Evolutionary conservation across 768 basidiomycete species (phyloP), one percentile per base, ranked within the genome.

Genomic region (Plicaturopsis crispa): DNA sequence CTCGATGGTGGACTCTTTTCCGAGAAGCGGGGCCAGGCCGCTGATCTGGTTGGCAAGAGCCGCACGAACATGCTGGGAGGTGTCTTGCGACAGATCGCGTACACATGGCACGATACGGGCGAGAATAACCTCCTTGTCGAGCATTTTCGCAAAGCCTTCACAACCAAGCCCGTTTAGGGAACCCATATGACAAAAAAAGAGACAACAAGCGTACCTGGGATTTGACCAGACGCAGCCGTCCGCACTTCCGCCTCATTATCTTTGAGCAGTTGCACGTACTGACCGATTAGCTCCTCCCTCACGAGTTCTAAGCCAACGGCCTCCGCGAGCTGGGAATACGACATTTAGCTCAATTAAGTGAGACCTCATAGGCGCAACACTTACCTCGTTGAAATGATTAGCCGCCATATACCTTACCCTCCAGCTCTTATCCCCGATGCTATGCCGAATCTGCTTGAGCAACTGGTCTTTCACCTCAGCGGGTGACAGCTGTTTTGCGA

Each of bases 211-310:
- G 46, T 57, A 93, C 94, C 94, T 60, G 96, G 96, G 47, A 99
- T 89, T 60, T 98, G 96, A 26, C 88, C 89, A 26, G 94, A 81
- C 36, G 86, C 92, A 31, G 96, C 94, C 35, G 93, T 97, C 46
- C 93, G 80, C 30, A 97, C 96, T 63, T 99, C 96, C 14, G 96
- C 96, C 63, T 99, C 96, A 52, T 94, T 94, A 55, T 99, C 96
- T 61, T 97, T 98, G 54, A 99, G 67, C 40, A 99, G 70, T 42
- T 87, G 82, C 5, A 97, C 90, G 59, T 84, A 98, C 45, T 94
- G 91, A 20, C 78, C 78, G 47, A 93, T 91, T 44, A 98, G 65
- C 55, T 99, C 96, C 48, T 97, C 94, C 47, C 90, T 74, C 32
- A 96, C 88, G 39, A 98, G 73, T 35, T 92, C 90, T 43, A 72